phyloP scores from a whole-genome alignment of 495 filamentous ascomycete species.

The Penicillium angulare region DNA sequence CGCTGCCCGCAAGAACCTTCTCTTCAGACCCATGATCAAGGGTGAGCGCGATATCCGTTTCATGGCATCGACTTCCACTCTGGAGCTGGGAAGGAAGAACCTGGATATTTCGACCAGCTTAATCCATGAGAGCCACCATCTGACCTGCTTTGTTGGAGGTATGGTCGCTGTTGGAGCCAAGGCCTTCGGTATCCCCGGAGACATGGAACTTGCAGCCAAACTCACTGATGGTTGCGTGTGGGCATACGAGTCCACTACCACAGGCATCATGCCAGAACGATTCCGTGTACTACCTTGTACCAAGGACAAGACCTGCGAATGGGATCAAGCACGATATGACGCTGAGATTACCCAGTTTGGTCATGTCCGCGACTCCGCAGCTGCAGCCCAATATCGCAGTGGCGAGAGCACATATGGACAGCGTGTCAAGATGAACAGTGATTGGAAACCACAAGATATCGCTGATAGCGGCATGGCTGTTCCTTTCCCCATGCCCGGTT shows the following conservation, averaged over 20 bases:
- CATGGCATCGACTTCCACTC: conserved; percentile 53
- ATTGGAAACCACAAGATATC: conserved; percentile 3
- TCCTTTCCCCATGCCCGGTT: conserved; percentile 28
- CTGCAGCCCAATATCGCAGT: conserved; percentile 27
- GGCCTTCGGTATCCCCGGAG: conserved; percentile 73
- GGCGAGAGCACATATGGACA: conserved; percentile 26
- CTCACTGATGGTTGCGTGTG: conserved; percentile 93
- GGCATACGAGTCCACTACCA: conserved; percentile 79
- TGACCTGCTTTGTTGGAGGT: conserved; percentile 88
- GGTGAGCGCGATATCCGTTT: conserved; percentile 75
- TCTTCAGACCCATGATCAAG: conserved; percentile 83
- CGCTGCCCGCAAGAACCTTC: conserved; percentile 68
- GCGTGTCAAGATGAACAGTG: conserved; percentile 20
- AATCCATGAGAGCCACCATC: conserved; percentile 67
- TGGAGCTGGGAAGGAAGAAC: conserved; percentile 22
- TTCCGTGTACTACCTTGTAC: conserved; percentile 67
- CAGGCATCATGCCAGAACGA: conserved; percentile 88
- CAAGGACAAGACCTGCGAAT: conserved; percentile 64
- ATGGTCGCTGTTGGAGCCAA: conserved; percentile 92
- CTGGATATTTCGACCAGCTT: conserved; percentile 16
- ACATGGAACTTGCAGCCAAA: conserved; percentile 78
- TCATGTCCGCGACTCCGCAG: conserved; percentile 49
- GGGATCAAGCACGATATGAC: conserved; percentile 68
- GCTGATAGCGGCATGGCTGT: conserved; percentile 3
- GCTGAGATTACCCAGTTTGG: conserved; percentile 28